Base-by-base conservation (phyloP, 2,329 filamentous ascomycete genomes). In the Aspergillus uvarum region DNA sequence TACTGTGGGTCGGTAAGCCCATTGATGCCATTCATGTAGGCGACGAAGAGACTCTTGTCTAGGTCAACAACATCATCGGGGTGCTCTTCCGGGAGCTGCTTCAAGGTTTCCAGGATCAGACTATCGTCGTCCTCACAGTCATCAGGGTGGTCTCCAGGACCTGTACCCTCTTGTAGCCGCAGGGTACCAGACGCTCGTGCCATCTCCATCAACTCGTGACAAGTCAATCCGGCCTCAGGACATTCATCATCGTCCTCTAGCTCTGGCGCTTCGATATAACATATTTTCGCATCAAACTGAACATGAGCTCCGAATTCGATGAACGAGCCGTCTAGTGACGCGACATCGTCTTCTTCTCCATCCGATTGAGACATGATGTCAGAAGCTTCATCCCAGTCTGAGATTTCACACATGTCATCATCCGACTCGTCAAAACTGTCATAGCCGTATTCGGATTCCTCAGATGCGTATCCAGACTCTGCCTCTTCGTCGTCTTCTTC, bases 1-100 rank as follows among this genome's bases (percentile, higher is more conserved):
- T 77, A 78, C 49, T 70, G 67, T n/a, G 66, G 62, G 29, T 72
- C 67, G 16, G 68, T 61, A 38, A 76, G 70, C 2, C 72, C 76
- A 35, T 74, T 72, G n/a, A 79, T 74, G 16, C 76, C 76, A 52
- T 78, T 78, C 65, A 79, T 75, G 63, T 76, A 77, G 11, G 76
- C 77, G 24, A 72, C 64, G 54, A 79, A 77, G 5, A 77, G 65
- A 29, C 70, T 68, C 47, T 72, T 74, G 58, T 79, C 77, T 22
- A 77, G 62, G 26, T 77, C 75, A 19, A 78, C 59, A 32, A 70
- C 67, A 56, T 79, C 77, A 29, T 65, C 67, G 6, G 73, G 65
- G 59, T 76, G 72, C 48, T 78, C 74, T 24, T 76, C 74, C 14
- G 72, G 70, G 48, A 67, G 54, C 47, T 69, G 66, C 24, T 60